Percentiles rank a stretch among this genome's conserved stretches.
These are phyloP conservation scores for Sporothrix luriei DNA, from an alignment of 2,329 filamentous ascomycete genomes.

Conservation along the genomic window DNA sequence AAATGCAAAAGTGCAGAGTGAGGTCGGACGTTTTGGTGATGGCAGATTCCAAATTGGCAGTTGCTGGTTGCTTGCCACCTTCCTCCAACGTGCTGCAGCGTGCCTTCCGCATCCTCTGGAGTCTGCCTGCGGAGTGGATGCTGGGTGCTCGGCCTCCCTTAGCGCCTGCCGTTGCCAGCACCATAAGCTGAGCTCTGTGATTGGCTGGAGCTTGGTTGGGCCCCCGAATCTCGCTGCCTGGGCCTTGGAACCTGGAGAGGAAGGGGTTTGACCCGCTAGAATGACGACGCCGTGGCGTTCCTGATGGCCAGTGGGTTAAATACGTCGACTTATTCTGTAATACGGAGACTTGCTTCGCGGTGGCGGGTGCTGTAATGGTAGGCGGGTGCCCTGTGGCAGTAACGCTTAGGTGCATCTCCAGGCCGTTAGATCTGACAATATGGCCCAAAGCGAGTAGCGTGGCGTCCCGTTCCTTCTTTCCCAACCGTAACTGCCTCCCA, in stretches of 20 bases:
- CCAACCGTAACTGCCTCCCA: background rate
- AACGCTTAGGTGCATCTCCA: conserved; percentile 9
- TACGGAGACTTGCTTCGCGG: background rate
- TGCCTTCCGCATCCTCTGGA: conserved; percentile 8
- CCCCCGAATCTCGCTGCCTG: conserved; percentile 32
- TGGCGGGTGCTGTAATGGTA: conserved; percentile 1
- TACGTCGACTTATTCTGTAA: no score
- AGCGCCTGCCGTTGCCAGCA: conserved; percentile 28
- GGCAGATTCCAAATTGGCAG: conserved; percentile 25
- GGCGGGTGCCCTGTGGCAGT: background rate
- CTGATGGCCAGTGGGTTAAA: background rate
- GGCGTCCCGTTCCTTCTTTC: conserved; percentile 4
- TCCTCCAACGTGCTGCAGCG: background rate
- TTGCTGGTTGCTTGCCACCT: conserved; percentile 24
- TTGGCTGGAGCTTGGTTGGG: conserved; percentile 32
- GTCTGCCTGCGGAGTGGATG: conserved; percentile 30
- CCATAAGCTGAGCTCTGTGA: conserved; percentile 29
- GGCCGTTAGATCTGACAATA: background rate
- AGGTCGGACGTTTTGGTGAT: background rate
- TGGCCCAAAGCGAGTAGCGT: conserved; percentile 18
- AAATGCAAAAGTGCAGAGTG: background rate
- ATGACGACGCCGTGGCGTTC: conserved; percentile 31
- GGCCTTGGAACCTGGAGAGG: conserved; percentile 4
- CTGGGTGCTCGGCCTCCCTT: conserved; percentile 18
- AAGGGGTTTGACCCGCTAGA: conserved; percentile 7